Evolutionary conservation across 768 basidiomycete genomes (phyloP).

Genomic region (Clathrus columnatus): DNA sequence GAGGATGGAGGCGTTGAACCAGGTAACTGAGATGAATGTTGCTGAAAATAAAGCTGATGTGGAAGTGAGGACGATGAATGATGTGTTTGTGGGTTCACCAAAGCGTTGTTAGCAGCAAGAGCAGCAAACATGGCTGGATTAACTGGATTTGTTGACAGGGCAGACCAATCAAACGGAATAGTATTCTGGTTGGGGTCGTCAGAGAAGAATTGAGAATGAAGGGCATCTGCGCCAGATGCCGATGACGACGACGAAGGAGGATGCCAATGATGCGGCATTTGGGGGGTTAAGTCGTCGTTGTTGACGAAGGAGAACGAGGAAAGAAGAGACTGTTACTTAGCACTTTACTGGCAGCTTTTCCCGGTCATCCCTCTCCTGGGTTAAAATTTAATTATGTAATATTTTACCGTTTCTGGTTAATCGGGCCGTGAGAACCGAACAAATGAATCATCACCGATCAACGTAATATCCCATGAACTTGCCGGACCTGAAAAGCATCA

Average conservation of each 20-base stretch:
- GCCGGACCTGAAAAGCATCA: too few relatives aligned
- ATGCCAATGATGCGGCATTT: not conserved
- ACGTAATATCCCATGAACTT: not conserved
- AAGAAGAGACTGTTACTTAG: not conserved
- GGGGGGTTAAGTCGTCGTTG: not conserved
- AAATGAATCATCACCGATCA: not conserved
- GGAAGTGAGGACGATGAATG: not conserved
- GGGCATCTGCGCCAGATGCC: not conserved
- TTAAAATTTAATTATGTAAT: not conserved
- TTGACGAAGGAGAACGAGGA: not conserved
- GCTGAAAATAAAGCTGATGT: not conserved
- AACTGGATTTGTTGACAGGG: conserved; percentile 53
- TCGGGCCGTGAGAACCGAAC: not conserved
- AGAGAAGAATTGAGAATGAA: not conserved
- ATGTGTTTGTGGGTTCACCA: conserved; percentile 22
- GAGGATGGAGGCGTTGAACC: not conserved
- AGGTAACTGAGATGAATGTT: not conserved
- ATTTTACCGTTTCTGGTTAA: not conserved
- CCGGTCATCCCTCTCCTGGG: not conserved
- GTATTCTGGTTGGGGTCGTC: not conserved
- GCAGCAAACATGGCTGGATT: conserved; percentile 53
- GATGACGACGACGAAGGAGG: not conserved
- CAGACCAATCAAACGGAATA: conserved; percentile 38
- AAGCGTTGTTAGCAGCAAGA: conserved; percentile 50
- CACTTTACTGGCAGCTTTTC: not conserved